These are phyloP conservation scores for Scutellaria minor DNA, from an alignment of 257 asterid genomes.

Conservation along the genomic window DNA sequence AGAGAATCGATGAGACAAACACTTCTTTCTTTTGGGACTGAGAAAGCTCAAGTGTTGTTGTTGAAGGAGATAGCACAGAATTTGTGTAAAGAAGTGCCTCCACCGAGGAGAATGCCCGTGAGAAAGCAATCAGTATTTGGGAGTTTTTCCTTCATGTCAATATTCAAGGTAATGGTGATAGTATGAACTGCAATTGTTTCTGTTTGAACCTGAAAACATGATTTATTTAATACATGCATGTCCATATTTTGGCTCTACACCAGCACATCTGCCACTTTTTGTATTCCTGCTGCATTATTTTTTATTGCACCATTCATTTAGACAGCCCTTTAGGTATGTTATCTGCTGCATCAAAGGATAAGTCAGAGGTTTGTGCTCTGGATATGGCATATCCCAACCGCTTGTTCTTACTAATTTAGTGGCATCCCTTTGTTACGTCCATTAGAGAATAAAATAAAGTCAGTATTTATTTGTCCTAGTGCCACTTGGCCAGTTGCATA, in stretches of 20 bases:
- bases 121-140: slow-evolving; percentile 56
- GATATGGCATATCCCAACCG: slow-evolving; percentile 4
- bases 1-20: slow-evolving; percentile 98
- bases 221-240: slow-evolving; percentile 12
- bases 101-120: slow-evolving; percentile 50
- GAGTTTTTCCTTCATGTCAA: slow-evolving; percentile 57
- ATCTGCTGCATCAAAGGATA: slow-evolving; percentile 1
- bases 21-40: slow-evolving; percentile 79
- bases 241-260: slow-evolving; percentile 12
- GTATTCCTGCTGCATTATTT: slow-evolving; percentile 6
- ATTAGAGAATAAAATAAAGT: not conserved
- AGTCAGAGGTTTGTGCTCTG: slow-evolving; percentile 13
- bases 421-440: slow-evolving; percentile 14
- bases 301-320: slow-evolving; percentile 22
- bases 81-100: slow-evolving; percentile 75
- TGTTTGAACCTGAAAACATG: slow-evolving; percentile 24
- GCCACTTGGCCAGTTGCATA: not conserved
- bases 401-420: slow-evolving; percentile 21
- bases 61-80: slow-evolving; percentile 95
- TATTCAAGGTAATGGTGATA: slow-evolving; percentile 71
- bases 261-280: slow-evolving; percentile 10
- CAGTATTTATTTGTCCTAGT: slow-evolving; percentile 8
- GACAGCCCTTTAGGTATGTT: not conserved
- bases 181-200: slow-evolving; percentile 14
- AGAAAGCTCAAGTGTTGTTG: slow-evolving; percentile 82